Percentiles rank a stretch among this genome's conserved stretches.
Conservation (phyloP, 2,329 filamentous ascomycete species). For the Phaeophleospora eucalypticola region DNA sequence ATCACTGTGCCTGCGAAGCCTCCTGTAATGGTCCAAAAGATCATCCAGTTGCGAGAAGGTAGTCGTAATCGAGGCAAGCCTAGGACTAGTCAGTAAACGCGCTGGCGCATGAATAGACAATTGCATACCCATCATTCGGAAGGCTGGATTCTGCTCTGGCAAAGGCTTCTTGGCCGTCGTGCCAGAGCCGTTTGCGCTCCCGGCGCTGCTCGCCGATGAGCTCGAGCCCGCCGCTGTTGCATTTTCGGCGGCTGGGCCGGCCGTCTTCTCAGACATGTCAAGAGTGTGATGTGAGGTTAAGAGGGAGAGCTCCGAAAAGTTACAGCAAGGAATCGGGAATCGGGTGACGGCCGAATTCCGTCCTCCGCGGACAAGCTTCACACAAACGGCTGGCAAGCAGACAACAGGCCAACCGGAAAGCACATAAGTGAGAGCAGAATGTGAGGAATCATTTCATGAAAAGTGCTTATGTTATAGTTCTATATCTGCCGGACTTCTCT, state of each 20-base stretch:
- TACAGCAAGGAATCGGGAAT: no score
- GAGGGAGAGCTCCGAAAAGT: background rate
- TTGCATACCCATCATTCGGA: conserved; percentile 63
- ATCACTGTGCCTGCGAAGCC: conserved; percentile 75
- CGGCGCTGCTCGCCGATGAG: conserved; percentile 4
- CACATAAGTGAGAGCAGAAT: no score
- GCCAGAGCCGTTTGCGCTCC: conserved; percentile 1
- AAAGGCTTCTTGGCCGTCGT: conserved; percentile 12
- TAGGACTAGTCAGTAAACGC: conserved; percentile 31
- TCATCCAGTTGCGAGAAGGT: conserved; percentile 95
- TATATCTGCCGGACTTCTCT: conserved; percentile 78
- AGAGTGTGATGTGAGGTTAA: background rate
- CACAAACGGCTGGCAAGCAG: no score
- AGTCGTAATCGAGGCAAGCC: conserved; percentile 83
- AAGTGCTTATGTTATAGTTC: no score
- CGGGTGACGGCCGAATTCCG: no score
- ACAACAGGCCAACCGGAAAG: no score
- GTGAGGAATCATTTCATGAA: no score
- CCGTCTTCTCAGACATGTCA: conserved; percentile 21
- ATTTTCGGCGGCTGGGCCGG: conserved; percentile 17
- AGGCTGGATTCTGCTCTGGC: conserved; percentile 62
- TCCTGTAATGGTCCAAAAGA: conserved; percentile 78
- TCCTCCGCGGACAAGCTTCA: no score
- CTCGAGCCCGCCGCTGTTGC: conserved; percentile 13
- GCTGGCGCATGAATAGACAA: no score